Base-by-base conservation (phyloP, 2,329 filamentous ascomycete species). In the Phoma herbarum region DNA sequence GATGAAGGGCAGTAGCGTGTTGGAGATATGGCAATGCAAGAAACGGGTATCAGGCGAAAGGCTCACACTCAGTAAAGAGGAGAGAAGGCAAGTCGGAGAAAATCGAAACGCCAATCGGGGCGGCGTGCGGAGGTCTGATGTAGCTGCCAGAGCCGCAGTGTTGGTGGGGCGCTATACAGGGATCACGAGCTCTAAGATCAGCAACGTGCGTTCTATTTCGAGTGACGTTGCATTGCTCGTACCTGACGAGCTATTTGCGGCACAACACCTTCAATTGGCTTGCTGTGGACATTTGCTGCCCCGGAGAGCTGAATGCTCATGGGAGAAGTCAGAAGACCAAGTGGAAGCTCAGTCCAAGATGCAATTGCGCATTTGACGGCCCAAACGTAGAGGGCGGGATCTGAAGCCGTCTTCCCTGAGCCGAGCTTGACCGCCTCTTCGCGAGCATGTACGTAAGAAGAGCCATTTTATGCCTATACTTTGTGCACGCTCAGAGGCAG, bases 381-480 rank as follows among this genome's bases (percentile, higher is more conserved):
- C 48, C 16, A 9, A n/a, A 18, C 33, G 23, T 20, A 22, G 37
- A 48, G 26, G 22, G 55, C 50, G 50, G 56, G 45, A 50, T 51
- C 18, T 31, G 10, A 52, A 22, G 12, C 5, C 35, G 22, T 28
- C 12, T 25, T 22, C 20, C 44, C 23, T 31, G 26, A 47, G 46
- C 46, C 48, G 46, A 52, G 47, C 57, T 48, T 60, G 57, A 60
- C 57, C 57, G 57, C 57, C 18, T 51, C 43, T 60, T 56, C 11
- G 47, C 37, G 43, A 52, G 35, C 57, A 49, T 25, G 52, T 52
- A 60, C 51, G 57, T 60, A 52, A 55, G 52, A 52, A 5, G 29
- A 39, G 22, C 23, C 28, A 44, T 58, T 57, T 58, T 49, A 25
- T 48, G 48, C 35, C 28, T 42, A 16, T 35, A 25, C 26, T 20